Percentiles rank a stretch among this genome's conserved stretches.
These are phyloP conservation scores for Ochetophila trinervis DNA, from an alignment of 306 rosid genomes.

Conservation along the genomic window DNA sequence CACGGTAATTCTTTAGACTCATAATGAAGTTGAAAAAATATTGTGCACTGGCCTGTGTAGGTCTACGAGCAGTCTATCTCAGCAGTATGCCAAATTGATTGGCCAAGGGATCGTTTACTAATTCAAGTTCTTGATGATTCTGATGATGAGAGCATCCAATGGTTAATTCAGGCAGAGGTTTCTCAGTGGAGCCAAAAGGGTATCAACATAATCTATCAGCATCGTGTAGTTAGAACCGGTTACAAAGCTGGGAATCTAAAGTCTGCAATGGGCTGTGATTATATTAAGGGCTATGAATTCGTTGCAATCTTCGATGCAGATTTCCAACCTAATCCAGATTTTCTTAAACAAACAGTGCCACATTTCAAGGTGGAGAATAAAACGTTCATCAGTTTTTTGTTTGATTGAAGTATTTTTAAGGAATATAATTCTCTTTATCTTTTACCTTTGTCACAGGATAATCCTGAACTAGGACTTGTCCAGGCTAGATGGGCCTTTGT, in stretches of 20 bases:
- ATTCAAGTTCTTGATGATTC: slow-evolving; percentile 97
- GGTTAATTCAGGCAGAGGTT: slow-evolving; percentile 78
- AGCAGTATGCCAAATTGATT: slow-evolving; percentile 82
- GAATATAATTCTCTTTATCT: slow-evolving; percentile 11
- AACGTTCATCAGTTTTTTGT: slow-evolving; percentile 7
- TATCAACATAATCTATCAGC: slow-evolving; percentile 70
- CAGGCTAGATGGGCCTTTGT: slow-evolving; percentile 97
- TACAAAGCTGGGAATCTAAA: slow-evolving; percentile 98
- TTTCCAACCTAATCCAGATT: slow-evolving; percentile 94
- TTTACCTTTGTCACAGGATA: slow-evolving; percentile 46
- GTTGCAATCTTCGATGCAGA: slow-evolving; percentile 96
- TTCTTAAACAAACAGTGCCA: slow-evolving; percentile 77
- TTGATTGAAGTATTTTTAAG: slow-evolving; percentile 12
- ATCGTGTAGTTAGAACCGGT: slow-evolving; percentile 84
- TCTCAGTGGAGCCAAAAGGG: slow-evolving; percentile 81
- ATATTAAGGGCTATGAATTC: slow-evolving; percentile 78
- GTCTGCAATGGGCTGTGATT: slow-evolving; percentile 93
- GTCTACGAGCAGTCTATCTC: slow-evolving; percentile 94
- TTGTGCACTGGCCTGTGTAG: slow-evolving; percentile 43
- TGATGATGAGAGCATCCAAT: slow-evolving; percentile 72
- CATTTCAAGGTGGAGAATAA: slow-evolving; percentile 71
- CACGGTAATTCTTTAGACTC: slow-evolving; percentile 8
- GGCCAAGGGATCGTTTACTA: slow-evolving; percentile 83
- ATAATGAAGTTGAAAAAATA: slow-evolving; percentile 11
- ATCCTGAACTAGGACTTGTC: slow-evolving; percentile 75